phyloP scores from a whole-genome alignment of 495 filamentous ascomycete species.

The Clavariopsis aquatica region DNA sequence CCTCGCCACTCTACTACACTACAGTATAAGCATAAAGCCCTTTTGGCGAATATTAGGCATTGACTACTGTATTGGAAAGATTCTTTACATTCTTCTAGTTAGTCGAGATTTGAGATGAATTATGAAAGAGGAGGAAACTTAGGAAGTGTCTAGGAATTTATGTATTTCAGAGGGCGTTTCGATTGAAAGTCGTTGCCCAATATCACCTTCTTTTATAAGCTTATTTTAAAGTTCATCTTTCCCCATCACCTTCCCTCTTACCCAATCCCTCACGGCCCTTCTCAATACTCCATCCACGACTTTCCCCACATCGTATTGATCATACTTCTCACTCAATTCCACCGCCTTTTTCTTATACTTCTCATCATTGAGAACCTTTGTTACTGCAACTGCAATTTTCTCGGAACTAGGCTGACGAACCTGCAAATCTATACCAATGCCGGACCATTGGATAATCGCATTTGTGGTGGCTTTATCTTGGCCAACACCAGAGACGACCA shows the following conservation, averaged over 20 bases:
- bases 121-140: too few species aligned
- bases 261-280: constrained; percentile 18
- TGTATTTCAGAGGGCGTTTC: too few species aligned
- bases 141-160: too few species aligned
- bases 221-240: not conserved
- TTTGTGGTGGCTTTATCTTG: constrained; percentile 24
- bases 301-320: constrained; percentile 17
- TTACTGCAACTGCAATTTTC: constrained; percentile 9
- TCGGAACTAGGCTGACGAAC: constrained; percentile 3
- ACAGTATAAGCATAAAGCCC: too few species aligned
- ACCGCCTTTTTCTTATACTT: constrained; percentile 8
- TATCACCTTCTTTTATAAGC: too few species aligned
- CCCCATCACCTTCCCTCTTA: constrained; percentile 1
- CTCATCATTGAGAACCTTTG: constrained; percentile 2
- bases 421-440: constrained; percentile 15
- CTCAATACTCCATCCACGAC: constrained; percentile 13
- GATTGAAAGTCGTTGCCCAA: too few species aligned
- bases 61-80: too few species aligned
- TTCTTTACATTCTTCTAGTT: too few species aligned
- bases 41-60: too few species aligned
- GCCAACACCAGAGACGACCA: constrained; percentile 21
- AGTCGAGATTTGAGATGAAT: too few species aligned
- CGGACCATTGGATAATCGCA: constrained; percentile 16
- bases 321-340: constrained; percentile 14
- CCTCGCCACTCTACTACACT: too few species aligned